phyloP scores from a whole-genome alignment of 768 basidiomycete genomes.

The Dentipellis fragilis region DNA sequence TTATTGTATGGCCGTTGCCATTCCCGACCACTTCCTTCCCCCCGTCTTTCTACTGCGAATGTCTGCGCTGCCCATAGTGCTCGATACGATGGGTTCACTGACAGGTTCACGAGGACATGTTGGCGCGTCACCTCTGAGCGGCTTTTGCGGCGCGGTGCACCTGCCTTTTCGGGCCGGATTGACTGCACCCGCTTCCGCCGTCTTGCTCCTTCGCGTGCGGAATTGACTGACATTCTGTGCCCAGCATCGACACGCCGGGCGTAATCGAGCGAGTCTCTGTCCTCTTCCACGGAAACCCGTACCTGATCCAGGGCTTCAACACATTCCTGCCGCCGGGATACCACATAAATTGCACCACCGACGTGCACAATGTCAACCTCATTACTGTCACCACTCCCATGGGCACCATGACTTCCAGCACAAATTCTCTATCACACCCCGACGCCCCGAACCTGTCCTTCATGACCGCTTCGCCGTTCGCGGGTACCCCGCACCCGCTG shows the following conservation, averaged over 20 bases:
- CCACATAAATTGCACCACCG: slow-evolving; percentile 76
- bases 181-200: neutral
- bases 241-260: slow-evolving; percentile 92
- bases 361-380: slow-evolving; percentile 57
- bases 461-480: slow-evolving; percentile 15
- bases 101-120: neutral
- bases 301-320: slow-evolving; percentile 95
- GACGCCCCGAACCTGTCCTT: slow-evolving; percentile 18
- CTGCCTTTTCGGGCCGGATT: neutral
- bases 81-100: neutral
- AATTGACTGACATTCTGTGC: slow-evolving; percentile 7
- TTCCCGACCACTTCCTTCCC: no score
- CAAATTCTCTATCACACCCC: slow-evolving; percentile 29
- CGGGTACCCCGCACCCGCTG: slow-evolving; percentile 27
- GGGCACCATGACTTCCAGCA: slow-evolving; percentile 61
- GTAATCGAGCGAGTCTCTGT: slow-evolving; percentile 92
- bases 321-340: slow-evolving; percentile 93
- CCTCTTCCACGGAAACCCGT: slow-evolving; percentile 84
- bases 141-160: neutral
- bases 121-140: neutral
- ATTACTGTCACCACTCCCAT: slow-evolving; percentile 78
- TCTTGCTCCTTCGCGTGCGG: slow-evolving; percentile 7
- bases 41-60: no score
- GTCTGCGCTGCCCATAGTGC: neutral
- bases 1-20: no score